Evolutionary conservation across 1,284 basidiomycete genomes (phyloP), one percentile per base, ranked within the genome.

Genomic region (Porodaedalea pini): DNA sequence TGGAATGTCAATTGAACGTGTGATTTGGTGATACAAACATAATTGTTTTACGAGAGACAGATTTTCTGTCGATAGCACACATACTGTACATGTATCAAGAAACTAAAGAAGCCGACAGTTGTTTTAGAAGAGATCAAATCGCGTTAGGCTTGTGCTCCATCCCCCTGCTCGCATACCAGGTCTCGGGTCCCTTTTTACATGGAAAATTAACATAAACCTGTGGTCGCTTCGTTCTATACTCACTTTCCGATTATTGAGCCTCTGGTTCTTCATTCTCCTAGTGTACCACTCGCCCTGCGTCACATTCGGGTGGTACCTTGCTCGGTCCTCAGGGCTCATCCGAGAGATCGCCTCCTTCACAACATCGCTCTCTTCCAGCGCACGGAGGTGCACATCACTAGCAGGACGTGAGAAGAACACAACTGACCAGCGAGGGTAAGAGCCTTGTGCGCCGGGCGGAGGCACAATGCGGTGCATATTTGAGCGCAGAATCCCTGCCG

Each of bases 371-470:
- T 80, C 70, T n/a, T 83, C 75, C 2, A 83, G 70, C 1, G 82
- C 75, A 21, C 73, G 72, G 37, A 83, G 71, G 2, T 74, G 40
- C 21, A 77, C 70, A 2, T 72, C 73, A 66, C 85, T 78, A 10
- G 80, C 79, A 0, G 83, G 85, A 11, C 85, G 76, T 0, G 77
- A 78, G 67, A 86, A 86, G 68, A 78, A 87, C 0, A 82, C 83
- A 4, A 85, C 70, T 3, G 82, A 84, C 75, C 77, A 83, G 31
- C 85, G 76, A 39, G 77, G 76, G 23, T 73, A 63, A 10, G 69
- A 61, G 2, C 69, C 70, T 67, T 85, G 82, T 3, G 61, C 63
- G 7, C 75, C 71, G 0, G 79, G 79, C 0, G 80, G 75, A 3
- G 78, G 72, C 13, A 49, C 76, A 2, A 78, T 77, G 11, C 78